Percentiles rank a stretch among this genome's conserved stretches.
phyloP scores from a whole-genome alignment of 495 filamentous ascomycete genomes.

The Aspergillus cavernicola region DNA sequence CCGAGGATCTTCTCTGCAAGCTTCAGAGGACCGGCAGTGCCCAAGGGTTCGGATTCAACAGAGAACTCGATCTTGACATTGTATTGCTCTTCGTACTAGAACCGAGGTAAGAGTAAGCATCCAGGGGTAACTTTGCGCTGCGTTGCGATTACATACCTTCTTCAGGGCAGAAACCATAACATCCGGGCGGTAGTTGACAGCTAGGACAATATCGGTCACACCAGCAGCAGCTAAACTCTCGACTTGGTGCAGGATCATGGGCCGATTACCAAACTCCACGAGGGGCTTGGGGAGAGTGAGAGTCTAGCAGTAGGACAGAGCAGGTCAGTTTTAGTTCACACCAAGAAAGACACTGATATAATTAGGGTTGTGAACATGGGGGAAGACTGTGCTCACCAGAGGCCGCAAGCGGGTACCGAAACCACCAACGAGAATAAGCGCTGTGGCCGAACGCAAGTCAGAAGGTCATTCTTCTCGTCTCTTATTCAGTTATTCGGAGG shows the following conservation, averaged over 20 bases:
- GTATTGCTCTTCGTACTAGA: slow-evolving; percentile 85
- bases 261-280: slow-evolving; percentile 96
- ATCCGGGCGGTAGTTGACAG: slow-evolving; percentile 98
- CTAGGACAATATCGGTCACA: slow-evolving; percentile 96
- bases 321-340: background rate
- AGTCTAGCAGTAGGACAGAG: slow-evolving; percentile 53
- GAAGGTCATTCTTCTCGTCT: background rate
- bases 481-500: background rate
- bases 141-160: slow-evolving; percentile 41
- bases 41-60: slow-evolving; percentile 90
- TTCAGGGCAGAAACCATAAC: slow-evolving; percentile 79
- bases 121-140: background rate
- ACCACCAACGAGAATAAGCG: slow-evolving; percentile 98
- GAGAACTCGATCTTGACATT: slow-evolving; percentile 95
- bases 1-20: slow-evolving; percentile 89
- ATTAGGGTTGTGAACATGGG: slow-evolving; percentile 13
- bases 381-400: slow-evolving; percentile 62
- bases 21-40: slow-evolving; percentile 94
- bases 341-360: background rate
- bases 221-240: slow-evolving; percentile 92
- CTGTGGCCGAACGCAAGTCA: slow-evolving; percentile 45
- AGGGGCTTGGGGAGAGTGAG: slow-evolving; percentile 95
- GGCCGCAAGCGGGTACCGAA: slow-evolving; percentile 98
- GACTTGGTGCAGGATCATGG: slow-evolving; percentile 98
- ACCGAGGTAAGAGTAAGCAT: background rate